Evolutionary conservation across 352 stramenopile genomes (phyloP).

Genomic region (Thalassiosira hispida): DNA sequence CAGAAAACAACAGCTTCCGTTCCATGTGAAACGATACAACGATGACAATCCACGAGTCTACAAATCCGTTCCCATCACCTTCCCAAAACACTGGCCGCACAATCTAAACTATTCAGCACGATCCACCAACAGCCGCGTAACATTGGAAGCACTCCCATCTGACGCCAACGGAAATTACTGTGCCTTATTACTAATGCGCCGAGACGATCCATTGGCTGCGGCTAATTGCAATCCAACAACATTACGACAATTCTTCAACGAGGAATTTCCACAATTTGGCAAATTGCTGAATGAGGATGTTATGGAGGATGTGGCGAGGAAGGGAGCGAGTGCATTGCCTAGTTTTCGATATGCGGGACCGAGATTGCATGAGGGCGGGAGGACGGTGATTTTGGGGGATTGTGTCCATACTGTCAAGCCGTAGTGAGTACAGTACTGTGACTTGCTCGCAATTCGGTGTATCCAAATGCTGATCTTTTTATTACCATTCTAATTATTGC

Average conservation of each 20-base stretch:
- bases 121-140: conserved; percentile 63
- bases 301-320: conserved; percentile 65
- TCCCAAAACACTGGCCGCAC: conserved; percentile 60
- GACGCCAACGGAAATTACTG: conserved; percentile 69
- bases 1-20: conserved; percentile 11
- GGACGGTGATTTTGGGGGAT: conserved; percentile 67
- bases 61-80: conserved; percentile 77
- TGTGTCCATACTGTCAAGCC: conserved; percentile 83
- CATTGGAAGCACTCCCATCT: conserved; percentile 79
- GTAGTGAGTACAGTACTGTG: conserved; percentile 52
- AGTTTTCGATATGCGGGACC: conserved; percentile 75
- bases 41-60: conserved; percentile 79
- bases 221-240: conserved; percentile 52
- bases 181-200: conserved; percentile 73
- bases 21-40: conserved; percentile 51
- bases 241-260: conserved; percentile 66
- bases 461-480: background rate
- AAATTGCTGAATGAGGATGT: conserved; percentile 66
- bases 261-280: conserved; percentile 80
- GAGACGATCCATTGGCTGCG: conserved; percentile 62
- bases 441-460: background rate
- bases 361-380: conserved; percentile 52
- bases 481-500: no score
- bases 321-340: conserved; percentile 62
- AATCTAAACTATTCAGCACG: conserved; percentile 75